Conservation (phyloP, 257 asterid species). For the Capsicum chinense region DNA sequence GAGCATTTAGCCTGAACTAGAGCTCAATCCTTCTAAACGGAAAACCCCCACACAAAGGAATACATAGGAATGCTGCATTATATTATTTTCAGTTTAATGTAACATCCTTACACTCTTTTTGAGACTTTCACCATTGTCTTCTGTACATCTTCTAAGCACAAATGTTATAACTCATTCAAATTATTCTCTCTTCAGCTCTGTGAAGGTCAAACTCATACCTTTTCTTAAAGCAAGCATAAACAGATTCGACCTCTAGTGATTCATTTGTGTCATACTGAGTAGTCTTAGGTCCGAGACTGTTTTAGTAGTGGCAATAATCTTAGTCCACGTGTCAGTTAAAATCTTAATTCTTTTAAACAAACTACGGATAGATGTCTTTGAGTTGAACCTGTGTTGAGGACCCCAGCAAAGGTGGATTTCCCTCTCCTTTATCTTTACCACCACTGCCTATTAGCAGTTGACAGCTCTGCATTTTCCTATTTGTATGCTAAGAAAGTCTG, state of each 20-base stretch:
- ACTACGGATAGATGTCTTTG: background rate
- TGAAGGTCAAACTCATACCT: background rate
- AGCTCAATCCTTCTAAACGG: background rate
- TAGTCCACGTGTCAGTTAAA: background rate
- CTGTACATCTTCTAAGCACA: background rate
- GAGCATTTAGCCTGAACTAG: background rate
- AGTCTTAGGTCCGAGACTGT: background rate
- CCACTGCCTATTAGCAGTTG: background rate
- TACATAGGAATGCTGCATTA: background rate
- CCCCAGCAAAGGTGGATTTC: background rate
- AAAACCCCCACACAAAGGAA: background rate
- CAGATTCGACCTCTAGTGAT: background rate
- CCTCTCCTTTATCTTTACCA: background rate
- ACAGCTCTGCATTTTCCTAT: background rate
- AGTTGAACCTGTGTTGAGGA: background rate
- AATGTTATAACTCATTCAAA: background rate
- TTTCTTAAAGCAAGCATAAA: background rate
- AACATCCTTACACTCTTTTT: conserved; percentile 5
- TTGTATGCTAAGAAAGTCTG: background rate
- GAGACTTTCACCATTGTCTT: background rate
- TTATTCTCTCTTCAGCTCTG: background rate
- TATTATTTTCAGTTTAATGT: background rate
- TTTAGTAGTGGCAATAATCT: background rate
- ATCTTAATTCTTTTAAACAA: background rate
- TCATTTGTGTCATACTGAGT: background rate